Base-by-base conservation (phyloP, 2,329 filamentous ascomycete species). In the Cercospora citrullina region DNA sequence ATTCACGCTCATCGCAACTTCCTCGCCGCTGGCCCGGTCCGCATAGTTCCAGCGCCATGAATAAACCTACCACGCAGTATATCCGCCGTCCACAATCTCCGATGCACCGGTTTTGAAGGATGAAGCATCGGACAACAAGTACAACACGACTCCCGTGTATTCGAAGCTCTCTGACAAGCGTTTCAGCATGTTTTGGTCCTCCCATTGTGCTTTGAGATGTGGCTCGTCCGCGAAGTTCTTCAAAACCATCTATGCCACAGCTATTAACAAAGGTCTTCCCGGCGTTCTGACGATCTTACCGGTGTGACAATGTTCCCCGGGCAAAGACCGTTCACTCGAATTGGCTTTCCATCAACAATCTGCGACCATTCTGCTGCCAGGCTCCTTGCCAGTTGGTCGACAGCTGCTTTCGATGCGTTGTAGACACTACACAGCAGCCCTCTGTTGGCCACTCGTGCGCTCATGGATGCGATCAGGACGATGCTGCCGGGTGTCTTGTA, bases 391-490 rank as follows among this genome's bases (percentile, higher is more conserved):
- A 74, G 63, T 36, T 71, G 69, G 36, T 69, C 66, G 4, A 73
- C 68, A 0, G 70, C 72, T 4, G 69, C 72, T 51, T 74, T 74
- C 5, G 84, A 21, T 86, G 87, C 12, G 77, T 80, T 18, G 68
- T 73, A 73, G 12, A 72, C 69, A n/a, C 63, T 64, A 65, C 66
- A 69, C 2, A 23, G 31, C 5, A 73, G 53, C 30, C 67, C 73
- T 64, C 67, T 72, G 42, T 77, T 73, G 4, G 72, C 71, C 28
- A 74, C 69, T 10, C 81, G 72, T 0, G 83, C 84, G 66, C 81
- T 84, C 83, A 86, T 86, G 71, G 81, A 84, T 0, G 83, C 84
- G 0, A 86, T 76, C 9, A 85, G 75, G 3, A 85, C 77, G 64
- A 86, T 84, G 3, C 80, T 83, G n/a, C 82, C 84, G 10, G 77